Evolutionary conservation across 495 filamentous ascomycete genomes (phyloP).

Genomic region (Neurospora sublineolata): DNA sequence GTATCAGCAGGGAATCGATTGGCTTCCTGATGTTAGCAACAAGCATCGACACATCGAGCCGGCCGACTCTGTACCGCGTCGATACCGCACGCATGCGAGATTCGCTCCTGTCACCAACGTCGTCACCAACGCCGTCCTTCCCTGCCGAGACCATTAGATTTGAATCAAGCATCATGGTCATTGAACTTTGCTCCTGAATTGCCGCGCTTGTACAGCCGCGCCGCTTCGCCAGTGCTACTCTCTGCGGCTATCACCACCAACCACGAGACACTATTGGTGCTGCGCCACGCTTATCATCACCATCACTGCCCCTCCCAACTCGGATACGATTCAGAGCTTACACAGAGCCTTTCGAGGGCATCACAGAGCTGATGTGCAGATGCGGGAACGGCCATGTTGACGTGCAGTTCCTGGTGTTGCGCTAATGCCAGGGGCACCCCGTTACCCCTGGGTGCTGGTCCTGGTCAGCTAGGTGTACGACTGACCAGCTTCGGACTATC

Average conservation of each 20-base stretch:
- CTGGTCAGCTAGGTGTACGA: background rate
- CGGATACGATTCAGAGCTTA: background rate
- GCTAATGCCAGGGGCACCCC: background rate
- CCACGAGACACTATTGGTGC: background rate
- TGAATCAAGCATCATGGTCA: background rate
- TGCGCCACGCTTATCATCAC: background rate
- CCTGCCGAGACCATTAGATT: background rate
- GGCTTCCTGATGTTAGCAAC: background rate
- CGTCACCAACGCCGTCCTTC: background rate
- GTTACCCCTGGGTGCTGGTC: background rate
- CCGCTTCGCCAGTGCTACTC: background rate
- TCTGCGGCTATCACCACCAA: background rate
- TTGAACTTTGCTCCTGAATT: background rate
- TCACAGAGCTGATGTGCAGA: background rate
- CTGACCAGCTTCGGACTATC: background rate
- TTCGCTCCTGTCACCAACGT: background rate
- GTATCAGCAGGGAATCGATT: background rate
- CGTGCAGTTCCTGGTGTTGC: background rate
- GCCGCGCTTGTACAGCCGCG: background rate
- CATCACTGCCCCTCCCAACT: background rate
- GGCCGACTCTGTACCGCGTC: background rate
- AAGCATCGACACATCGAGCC: background rate
- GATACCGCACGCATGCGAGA: background rate
- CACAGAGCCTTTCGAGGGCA: background rate
- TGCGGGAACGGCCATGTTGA: background rate